phyloP scores from a whole-genome alignment of 305 asterid species.

The Caryopteris hybrid region DNA sequence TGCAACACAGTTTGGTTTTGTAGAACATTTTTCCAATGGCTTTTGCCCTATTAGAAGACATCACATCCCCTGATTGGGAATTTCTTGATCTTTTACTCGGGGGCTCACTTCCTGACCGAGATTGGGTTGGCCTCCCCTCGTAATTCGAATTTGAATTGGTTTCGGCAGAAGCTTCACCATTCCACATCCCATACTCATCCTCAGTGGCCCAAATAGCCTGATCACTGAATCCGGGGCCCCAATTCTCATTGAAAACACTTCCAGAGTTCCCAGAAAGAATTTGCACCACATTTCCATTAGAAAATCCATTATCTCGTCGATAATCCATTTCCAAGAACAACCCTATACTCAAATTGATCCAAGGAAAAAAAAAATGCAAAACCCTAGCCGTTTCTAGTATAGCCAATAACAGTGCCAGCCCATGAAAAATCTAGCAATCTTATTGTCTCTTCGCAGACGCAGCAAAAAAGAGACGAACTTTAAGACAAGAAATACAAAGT shows the following conservation, averaged over 20 bases:
- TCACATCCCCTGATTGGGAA: slow-evolving; percentile 42
- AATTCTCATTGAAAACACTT: slow-evolving; percentile 33
- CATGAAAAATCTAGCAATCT: neutral
- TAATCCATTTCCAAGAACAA: slow-evolving; percentile 42
- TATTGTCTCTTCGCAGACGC: neutral
- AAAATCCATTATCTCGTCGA: slow-evolving; percentile 40
- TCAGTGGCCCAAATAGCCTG: slow-evolving; percentile 70
- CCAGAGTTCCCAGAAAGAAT: slow-evolving; percentile 41
- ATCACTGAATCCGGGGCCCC: slow-evolving; percentile 42
- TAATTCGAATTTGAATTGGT: slow-evolving; percentile 33
- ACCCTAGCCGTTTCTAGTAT: slow-evolving; percentile 14
- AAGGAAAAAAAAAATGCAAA: slow-evolving; percentile 3
- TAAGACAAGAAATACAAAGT: neutral
- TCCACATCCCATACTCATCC: slow-evolving; percentile 67
- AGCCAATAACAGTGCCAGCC: neutral
- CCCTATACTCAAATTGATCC: slow-evolving; percentile 6
- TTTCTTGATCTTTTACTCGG: slow-evolving; percentile 47
- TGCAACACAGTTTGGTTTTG: slow-evolving; percentile 78
- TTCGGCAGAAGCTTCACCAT: slow-evolving; percentile 32
- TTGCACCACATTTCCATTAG: slow-evolving; percentile 51
- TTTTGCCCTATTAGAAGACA: slow-evolving; percentile 45
- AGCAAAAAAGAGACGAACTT: neutral
- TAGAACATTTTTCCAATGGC: slow-evolving; percentile 83
- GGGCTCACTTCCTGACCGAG: slow-evolving; percentile 47
- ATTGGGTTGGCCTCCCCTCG: slow-evolving; percentile 48